A percentile compares a stretch with the other conserved stretches of the same genome.
These are phyloP conservation scores for Phytophthora palmivora DNA, from an alignment of 352 stramenopile genomes.

Conservation along the genomic window DNA sequence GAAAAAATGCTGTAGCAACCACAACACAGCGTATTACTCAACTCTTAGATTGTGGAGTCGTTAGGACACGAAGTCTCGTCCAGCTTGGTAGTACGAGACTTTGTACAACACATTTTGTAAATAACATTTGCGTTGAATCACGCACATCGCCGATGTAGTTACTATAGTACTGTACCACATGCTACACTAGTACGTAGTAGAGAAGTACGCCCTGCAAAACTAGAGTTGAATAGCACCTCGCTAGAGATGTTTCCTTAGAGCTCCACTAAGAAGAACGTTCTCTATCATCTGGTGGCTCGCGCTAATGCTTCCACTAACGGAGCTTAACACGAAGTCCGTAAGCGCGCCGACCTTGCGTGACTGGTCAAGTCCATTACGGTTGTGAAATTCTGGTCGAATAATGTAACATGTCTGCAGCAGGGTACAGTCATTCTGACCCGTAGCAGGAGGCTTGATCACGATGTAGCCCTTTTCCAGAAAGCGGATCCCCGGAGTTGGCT, in stretches of 20 bases:
- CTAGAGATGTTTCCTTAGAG: constrained; percentile 27
- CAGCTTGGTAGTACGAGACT: constrained; percentile 26
- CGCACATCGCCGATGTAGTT: neutral
- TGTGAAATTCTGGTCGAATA: constrained; percentile 44
- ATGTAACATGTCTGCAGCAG: constrained; percentile 53
- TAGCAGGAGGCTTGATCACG: constrained; percentile 43
- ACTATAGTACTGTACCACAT: too few relatives aligned
- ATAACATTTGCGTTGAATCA: constrained; percentile 20
- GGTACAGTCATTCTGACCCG: constrained; percentile 31
- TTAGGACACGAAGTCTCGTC: constrained; percentile 25
- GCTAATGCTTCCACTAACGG: constrained; percentile 46
- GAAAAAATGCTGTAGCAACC: constrained; percentile 16
- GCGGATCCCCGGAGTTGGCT: constrained; percentile 40
- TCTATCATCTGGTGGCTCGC: constrained; percentile 64
- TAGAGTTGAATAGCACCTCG: neutral
- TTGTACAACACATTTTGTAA: constrained; percentile 40
- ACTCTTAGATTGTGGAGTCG: constrained; percentile 30
- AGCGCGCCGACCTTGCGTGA: constrained; percentile 47
- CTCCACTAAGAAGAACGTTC: constrained; percentile 48
- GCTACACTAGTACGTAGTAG: too few relatives aligned
- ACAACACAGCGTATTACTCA: constrained; percentile 15
- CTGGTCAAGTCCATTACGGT: constrained; percentile 35
- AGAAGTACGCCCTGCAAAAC: too few relatives aligned
- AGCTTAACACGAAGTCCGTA: constrained; percentile 60
- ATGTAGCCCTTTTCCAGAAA: constrained; percentile 55